Evolutionary conservation across 2,329 filamentous ascomycete genomes (phyloP), one percentile per base, ranked within the genome.

Genomic region (Fusarium dimerum): DNA sequence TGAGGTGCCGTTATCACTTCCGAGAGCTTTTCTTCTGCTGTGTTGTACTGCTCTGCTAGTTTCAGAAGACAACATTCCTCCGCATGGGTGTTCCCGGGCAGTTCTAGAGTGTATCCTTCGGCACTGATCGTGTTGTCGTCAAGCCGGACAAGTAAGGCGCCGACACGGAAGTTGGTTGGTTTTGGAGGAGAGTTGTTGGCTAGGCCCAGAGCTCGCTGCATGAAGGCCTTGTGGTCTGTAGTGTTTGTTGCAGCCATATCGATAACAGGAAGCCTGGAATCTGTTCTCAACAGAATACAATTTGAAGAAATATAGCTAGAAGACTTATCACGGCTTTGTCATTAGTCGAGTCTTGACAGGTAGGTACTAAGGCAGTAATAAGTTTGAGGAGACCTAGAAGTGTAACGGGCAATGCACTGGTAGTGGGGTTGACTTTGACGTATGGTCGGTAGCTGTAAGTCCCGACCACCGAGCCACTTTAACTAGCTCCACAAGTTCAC

Each of bases 61-160:
- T 99, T 97, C 45, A 86, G 73, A 51, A 99, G 81, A 67, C 91
- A 96, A 71, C 88, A 93, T 74, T 99, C 92, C 69, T 99, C 94
- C 4, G 94, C 94, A 68, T 99, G 94, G 0, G 94, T 97, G 74
- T 99, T 99, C 40, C 93, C 94, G 0, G 85, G 80, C 5, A 92
- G 84, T 72, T 99, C 93, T 52, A 97, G 81, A 0, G 94, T 97
- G 75, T 93, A 97, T 49, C 94, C 93, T 2, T 90, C 89, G 1
- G 89, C 83, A 29, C 95, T 78, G 52, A 95, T 77, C 26, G 73
- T 68, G 62, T 85, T 79, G 36, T 76, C 78, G 40, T 73, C 72
- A 13, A 78, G 69, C 52, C 85, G 78, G 17, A 94, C 80, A 39
- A 97, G 79, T n/a, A 96, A 72, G n/a, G 94, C 94, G 40, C 94